Conservation (phyloP, 805 yeast genomes). For the Lipomyces yamadae region DNA sequence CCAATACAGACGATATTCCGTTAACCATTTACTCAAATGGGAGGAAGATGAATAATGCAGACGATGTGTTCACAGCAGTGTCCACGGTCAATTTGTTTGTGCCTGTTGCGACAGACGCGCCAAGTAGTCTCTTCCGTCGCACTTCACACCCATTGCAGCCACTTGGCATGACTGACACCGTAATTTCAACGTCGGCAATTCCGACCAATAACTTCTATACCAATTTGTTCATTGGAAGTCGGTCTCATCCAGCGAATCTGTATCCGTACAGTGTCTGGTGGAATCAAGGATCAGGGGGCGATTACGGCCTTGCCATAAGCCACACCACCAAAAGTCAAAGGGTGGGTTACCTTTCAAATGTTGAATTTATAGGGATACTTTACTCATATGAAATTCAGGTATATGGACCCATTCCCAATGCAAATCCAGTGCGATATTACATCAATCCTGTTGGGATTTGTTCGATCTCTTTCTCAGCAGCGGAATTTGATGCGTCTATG, state of each 20-base stretch:
- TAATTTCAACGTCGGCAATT: conserved; percentile 51
- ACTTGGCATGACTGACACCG: conserved; percentile 9
- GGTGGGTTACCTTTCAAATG: conserved; percentile 29
- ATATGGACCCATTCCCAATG: conserved; percentile 53
- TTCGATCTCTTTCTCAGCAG: conserved; percentile 61
- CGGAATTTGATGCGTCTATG: conserved; percentile 51
- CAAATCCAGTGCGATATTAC: conserved; percentile 53
- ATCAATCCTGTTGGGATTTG: conserved; percentile 62
- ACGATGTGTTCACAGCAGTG: neutral
- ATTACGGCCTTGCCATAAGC: conserved; percentile 60
- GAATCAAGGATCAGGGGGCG: conserved; percentile 54
- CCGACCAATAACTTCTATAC: conserved; percentile 80
- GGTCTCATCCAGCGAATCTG: conserved; percentile 60
- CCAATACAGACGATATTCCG: neutral
- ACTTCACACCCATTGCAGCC: conserved; percentile 32
- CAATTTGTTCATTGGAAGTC: conserved; percentile 63
- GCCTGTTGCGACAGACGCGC: conserved; percentile 31
- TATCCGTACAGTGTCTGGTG: conserved; percentile 72
- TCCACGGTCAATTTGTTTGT: conserved; percentile 17
- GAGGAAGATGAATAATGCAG: neutral
- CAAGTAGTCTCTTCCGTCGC: conserved; percentile 16
- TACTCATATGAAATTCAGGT: conserved; percentile 38
- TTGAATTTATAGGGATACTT: neutral
- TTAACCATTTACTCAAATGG: neutral
- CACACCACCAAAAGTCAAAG: conserved; percentile 56